These are phyloP conservation scores for Multifurca ochricompacta DNA, from an alignment of 768 basidiomycete genomes.

Conservation along the genomic window DNA sequence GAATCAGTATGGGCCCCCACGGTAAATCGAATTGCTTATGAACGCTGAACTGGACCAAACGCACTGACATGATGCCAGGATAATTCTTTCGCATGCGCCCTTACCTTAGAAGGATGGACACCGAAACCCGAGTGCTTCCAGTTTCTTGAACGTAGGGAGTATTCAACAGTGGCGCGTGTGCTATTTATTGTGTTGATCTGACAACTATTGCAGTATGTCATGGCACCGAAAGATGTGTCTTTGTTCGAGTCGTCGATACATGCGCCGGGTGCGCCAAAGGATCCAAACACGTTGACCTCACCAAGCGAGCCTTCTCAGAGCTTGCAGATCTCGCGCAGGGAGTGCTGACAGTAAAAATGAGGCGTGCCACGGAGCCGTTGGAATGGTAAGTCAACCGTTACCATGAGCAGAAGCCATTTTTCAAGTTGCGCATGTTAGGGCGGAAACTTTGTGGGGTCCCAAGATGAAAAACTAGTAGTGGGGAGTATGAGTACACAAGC, in stretches of 20 bases:
- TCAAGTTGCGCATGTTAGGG: slow-evolving; percentile 36
- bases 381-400: slow-evolving; percentile 40
- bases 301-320: slow-evolving; percentile 55
- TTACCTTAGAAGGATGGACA: slow-evolving; percentile 65
- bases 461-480: slow-evolving; percentile 25
- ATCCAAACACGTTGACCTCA: slow-evolving; percentile 75
- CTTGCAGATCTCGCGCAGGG: slow-evolving; percentile 50
- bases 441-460: slow-evolving; percentile 65
- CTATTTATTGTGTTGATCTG: background rate
- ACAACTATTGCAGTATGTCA: slow-evolving; percentile 55
- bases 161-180: background rate
- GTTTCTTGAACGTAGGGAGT: slow-evolving; percentile 62
- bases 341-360: slow-evolving; percentile 46
- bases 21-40: slow-evolving; percentile 32
- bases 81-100: slow-evolving; percentile 63
- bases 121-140: slow-evolving; percentile 65
- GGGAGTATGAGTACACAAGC: background rate
- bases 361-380: slow-evolving; percentile 49
- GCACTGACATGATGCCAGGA: slow-evolving; percentile 41
- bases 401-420: background rate
- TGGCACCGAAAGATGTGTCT: slow-evolving; percentile 51
- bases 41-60: background rate
- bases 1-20: slow-evolving; percentile 67
- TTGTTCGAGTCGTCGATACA: slow-evolving; percentile 75
- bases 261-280: slow-evolving; percentile 71